A percentile compares a stretch with the other conserved stretches of the same genome.
Evolutionary conservation across 495 filamentous ascomycete genomes (phyloP).

Genomic region (Xylaria castorea): DNA sequence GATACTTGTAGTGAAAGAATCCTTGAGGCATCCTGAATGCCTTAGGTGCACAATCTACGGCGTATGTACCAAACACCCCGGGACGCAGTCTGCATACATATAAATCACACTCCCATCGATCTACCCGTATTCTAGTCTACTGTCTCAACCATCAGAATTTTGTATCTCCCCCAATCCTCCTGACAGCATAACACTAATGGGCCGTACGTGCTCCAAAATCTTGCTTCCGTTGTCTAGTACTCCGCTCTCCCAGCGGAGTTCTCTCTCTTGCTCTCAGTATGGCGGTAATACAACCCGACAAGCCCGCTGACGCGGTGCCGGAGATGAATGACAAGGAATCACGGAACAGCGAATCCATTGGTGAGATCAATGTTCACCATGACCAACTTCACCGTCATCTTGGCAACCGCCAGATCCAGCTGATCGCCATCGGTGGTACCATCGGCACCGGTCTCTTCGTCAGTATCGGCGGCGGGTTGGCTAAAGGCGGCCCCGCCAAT

Average conservation of each 20-base stretch:
- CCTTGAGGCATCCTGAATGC: constrained; percentile 6
- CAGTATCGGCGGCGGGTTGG: constrained; percentile 68
- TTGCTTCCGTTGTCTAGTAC: constrained; percentile 36
- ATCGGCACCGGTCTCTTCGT: constrained; percentile 85
- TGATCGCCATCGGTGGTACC: constrained; percentile 78
- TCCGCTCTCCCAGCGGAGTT: constrained; percentile 43
- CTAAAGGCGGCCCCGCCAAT: constrained; percentile 70
- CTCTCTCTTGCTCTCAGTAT: constrained; percentile 43
- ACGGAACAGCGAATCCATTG: constrained; percentile 33
- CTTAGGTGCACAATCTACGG: too few species aligned
- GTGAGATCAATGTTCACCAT: constrained; percentile 25
- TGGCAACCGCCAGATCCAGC: constrained; percentile 70
- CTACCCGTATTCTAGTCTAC: neutral
- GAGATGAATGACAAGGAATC: constrained; percentile 32
- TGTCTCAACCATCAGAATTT: constrained; percentile 4
- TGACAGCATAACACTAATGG: constrained; percentile 35
- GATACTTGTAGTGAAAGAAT: neutral
- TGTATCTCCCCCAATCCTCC: constrained; percentile 5
- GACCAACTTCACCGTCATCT: constrained; percentile 60
- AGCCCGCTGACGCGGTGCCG: constrained; percentile 16
- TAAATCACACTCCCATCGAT: constrained; percentile 10
- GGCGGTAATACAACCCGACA: constrained; percentile 39
- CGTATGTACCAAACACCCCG: neutral
- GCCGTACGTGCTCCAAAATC: constrained; percentile 34
- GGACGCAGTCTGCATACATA: neutral